Conservation (phyloP, 768 basidiomycete species). For the Calvatia gigantea region DNA sequence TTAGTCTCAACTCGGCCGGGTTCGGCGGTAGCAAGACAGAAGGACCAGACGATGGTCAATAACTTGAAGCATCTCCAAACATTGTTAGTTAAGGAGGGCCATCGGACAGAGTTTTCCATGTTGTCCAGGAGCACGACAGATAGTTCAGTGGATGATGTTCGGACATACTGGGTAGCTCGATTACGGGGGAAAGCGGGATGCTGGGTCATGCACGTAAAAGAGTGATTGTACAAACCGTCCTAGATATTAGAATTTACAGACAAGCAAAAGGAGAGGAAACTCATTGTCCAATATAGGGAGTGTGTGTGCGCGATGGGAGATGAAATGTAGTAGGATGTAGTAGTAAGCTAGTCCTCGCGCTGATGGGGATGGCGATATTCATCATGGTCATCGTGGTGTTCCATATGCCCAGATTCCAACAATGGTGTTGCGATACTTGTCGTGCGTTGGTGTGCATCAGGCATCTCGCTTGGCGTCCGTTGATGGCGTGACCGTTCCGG, state of each 20-base stretch:
- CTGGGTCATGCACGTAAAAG: slow-evolving; percentile 6
- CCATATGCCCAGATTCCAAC: not conserved
- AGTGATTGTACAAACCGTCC: slow-evolving; percentile 4
- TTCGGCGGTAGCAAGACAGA: slow-evolving; percentile 12
- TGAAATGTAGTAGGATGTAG: not conserved
- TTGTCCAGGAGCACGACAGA: not conserved
- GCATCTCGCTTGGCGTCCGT: slow-evolving; percentile 7
- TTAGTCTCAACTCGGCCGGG: slow-evolving; percentile 12
- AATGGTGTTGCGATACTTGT: slow-evolving; percentile 6
- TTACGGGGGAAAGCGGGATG: slow-evolving; percentile 7
- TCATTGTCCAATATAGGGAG: not conserved
- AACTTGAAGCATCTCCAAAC: slow-evolving; percentile 18
- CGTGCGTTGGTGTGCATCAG: not conserved
- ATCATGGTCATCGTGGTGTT: not conserved
- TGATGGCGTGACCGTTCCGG: slow-evolving; percentile 2
- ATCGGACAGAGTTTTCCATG: slow-evolving; percentile 1
- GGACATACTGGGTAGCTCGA: not conserved
- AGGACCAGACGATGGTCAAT: slow-evolving; percentile 28
- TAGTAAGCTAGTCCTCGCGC: not conserved
- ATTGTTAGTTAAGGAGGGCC: not conserved
- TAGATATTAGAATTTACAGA: slow-evolving; percentile 4
- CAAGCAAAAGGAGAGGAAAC: not conserved
- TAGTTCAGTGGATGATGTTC: not conserved
- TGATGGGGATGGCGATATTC: not conserved
- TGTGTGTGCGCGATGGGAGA: not conserved